Base-by-base conservation (phyloP, 2,329 filamentous ascomycete genomes). In the Ophiostoma himal-ulmi region DNA sequence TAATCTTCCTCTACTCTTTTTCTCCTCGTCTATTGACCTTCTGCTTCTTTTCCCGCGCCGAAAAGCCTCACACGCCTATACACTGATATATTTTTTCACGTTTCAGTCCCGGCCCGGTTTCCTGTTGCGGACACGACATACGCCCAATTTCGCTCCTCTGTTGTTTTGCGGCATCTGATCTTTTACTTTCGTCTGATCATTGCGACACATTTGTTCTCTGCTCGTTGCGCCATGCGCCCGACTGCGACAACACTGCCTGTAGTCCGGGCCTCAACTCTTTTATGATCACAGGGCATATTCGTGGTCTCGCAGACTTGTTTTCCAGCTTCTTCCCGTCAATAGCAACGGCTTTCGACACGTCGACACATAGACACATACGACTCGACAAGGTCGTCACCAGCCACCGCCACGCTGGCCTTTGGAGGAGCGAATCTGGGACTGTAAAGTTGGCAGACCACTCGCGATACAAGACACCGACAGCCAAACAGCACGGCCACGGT, bases 151-250 rank as follows among this genome's bases (percentile, higher is more conserved):
- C 26, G 54, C 54, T 60, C 48, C 48, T 54, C 22, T 54, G 52
- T 2, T n/a, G n/a, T 10, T 26, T 13, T 22, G 11, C 22, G 52
- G 60, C 30, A 64, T 37, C 60, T 37, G 60, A 8, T 48, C 44
- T 48, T 39, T 20, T n/a, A 48, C n/a, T 66, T 68, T 67, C 62
- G n/a, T 44, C 26, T 62, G 60, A 20, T 60, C 48, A 20, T 30
- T n/a, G 60, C 52, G 26, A 65, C 30, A 39, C 48, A 37, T 20
- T 34, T 39, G 20, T 67, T 67, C 14, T 26, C 4, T 37, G 36
- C 64, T 13, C 65, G 39, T 67, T 67, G 70, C 72, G 71, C 66
- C 36, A 73, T 74, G 72, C 71, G 69, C 71, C 71, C 67, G 69
- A 71, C 67, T 72, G 70, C 71, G 69, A 72, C 70, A 13, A 37